phyloP scores from a whole-genome alignment of 1,284 basidiomycete species.

The Cronartium quercuum region DNA sequence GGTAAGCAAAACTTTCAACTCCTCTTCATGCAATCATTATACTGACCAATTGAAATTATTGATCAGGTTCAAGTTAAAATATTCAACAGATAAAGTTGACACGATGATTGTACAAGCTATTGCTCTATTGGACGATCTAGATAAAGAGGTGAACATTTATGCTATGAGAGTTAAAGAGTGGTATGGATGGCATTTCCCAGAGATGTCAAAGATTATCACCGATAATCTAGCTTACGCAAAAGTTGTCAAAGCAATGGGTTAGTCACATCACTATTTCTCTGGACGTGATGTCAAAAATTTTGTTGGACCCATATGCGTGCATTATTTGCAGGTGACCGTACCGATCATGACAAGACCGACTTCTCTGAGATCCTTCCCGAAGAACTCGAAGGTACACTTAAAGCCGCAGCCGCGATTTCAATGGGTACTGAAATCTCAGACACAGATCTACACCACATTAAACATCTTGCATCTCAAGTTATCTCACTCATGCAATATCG shows the following conservation, averaged over 20 bases:
- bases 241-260: slow-evolving; percentile 58
- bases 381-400: slow-evolving; percentile 83
- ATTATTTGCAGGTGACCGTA: slow-evolving; percentile 56
- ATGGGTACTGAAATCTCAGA: slow-evolving; percentile 99
- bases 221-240: slow-evolving; percentile 97
- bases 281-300: not conserved
- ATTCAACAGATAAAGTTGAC: slow-evolving; percentile 98
- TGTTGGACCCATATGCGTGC: not conserved
- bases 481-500: slow-evolving; percentile 93
- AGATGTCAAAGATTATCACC: slow-evolving; percentile 95
- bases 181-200: slow-evolving; percentile 49
- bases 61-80: slow-evolving; percentile 91
- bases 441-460: slow-evolving; percentile 87
- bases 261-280: not conserved
- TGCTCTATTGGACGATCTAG: slow-evolving; percentile 92
- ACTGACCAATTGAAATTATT: not conserved
- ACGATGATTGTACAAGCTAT: slow-evolving; percentile 99
- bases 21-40: not conserved
- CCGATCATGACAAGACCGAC: slow-evolving; percentile 77
- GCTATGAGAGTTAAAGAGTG: slow-evolving; percentile 82
- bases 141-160: slow-evolving; percentile 99
- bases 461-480: slow-evolving; percentile 92
- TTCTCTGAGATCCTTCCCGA: slow-evolving; percentile 87
- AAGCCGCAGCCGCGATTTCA: slow-evolving; percentile 86
- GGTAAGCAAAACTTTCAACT: slow-evolving; percentile 53